These are phyloP conservation scores for Ophiostoma ips DNA, from an alignment of 2,329 filamentous ascomycete genomes.

Conservation along the genomic window DNA sequence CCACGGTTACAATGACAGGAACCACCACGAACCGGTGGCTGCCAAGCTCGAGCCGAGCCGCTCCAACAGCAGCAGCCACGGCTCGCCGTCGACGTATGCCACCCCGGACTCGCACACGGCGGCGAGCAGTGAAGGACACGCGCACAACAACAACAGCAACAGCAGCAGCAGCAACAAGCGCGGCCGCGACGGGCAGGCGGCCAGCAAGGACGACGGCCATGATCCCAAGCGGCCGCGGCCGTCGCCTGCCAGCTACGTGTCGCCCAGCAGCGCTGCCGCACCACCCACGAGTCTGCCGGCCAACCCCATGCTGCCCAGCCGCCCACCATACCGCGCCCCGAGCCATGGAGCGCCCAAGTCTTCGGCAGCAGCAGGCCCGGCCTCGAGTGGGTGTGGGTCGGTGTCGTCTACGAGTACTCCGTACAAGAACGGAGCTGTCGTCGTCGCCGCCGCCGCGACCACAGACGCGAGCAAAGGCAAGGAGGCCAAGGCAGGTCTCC, in stretches of 20 bases:
- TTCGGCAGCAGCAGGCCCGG: too few species aligned
- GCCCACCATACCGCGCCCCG: neutral
- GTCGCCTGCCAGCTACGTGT: neutral
- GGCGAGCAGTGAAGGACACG: neutral
- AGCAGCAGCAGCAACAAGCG: too few species aligned
- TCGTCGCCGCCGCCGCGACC: neutral
- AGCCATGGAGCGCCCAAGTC: neutral
- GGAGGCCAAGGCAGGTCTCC: neutral
- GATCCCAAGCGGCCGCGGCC: constrained; percentile 9
- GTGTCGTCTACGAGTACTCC: neutral
- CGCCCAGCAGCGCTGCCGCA: too few species aligned
- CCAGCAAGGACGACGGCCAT: constrained; percentile 4
- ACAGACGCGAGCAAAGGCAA: too few species aligned
- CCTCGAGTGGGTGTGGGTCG: too few species aligned
- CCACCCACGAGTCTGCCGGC: neutral
- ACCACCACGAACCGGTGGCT: neutral
- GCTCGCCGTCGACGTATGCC: neutral
- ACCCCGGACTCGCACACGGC: neutral
- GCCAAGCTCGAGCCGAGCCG: neutral
- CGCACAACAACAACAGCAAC: too few species aligned
- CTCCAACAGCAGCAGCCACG: neutral
- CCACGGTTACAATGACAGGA: neutral
- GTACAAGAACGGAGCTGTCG: neutral
- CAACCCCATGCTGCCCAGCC: neutral
- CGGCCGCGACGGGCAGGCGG: neutral